Evolutionary conservation across 371 early-diverging fungal genomes (phyloP).

Genomic region (Mortierella sp.): DNA sequence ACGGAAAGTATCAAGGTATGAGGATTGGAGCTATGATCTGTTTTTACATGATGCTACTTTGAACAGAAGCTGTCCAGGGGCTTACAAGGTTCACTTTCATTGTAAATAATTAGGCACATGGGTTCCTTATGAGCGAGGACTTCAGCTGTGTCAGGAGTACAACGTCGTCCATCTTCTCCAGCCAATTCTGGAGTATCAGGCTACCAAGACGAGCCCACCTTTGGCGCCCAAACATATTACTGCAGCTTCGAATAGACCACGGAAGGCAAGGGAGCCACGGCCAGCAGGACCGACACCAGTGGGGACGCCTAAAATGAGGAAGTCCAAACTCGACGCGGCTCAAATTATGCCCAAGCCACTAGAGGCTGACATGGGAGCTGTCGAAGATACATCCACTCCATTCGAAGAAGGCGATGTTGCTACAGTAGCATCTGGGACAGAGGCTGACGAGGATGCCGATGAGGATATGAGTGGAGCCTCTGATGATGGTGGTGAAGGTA

Average conservation of each 20-base stretch:
- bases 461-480: constrained; percentile 15
- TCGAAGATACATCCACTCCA: neutral
- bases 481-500: constrained; percentile 19
- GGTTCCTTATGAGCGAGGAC: constrained; percentile 91
- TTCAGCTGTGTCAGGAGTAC: constrained; percentile 68
- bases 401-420: constrained; percentile 1
- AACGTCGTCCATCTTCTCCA: constrained; percentile 58
- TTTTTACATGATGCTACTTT: too few relatives aligned
- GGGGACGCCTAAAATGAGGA: constrained; percentile 21
- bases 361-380: constrained; percentile 4
- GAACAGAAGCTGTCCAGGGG: too few relatives aligned
- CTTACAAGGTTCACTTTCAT: neutral
- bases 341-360: constrained; percentile 24
- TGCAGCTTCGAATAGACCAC: constrained; percentile 57
- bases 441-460: constrained; percentile 20
- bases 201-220: constrained; percentile 59
- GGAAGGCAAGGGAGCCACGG: constrained; percentile 50
- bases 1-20: constrained; percentile 90
- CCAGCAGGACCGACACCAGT: constrained; percentile 3
- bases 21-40: too few relatives aligned
- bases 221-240: constrained; percentile 67
- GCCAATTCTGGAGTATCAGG: constrained; percentile 61
- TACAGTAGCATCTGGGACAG: neutral
- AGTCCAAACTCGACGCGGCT: constrained; percentile 13
- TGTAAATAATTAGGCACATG: constrained; percentile 65